Evolutionary conservation across 305 asterid genomes (phyloP).

Genomic region (Ajuga reptans): DNA sequence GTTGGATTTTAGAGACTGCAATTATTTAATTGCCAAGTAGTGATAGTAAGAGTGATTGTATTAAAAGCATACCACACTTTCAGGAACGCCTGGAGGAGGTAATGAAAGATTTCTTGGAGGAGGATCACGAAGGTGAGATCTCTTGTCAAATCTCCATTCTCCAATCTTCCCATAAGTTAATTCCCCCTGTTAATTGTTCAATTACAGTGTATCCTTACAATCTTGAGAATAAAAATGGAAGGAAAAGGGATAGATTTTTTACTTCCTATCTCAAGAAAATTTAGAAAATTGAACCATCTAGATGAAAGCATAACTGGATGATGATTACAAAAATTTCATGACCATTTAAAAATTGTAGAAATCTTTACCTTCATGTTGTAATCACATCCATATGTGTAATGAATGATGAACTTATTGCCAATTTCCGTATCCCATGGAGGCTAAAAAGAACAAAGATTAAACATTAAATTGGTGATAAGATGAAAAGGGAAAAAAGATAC

Average conservation of each 20-base stretch:
- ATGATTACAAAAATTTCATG: not conserved
- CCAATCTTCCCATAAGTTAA: conserved; percentile 85
- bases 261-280: conserved; percentile 8
- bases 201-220: conserved; percentile 8
- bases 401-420: conserved; percentile 77
- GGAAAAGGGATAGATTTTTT: not conserved
- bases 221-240: not conserved
- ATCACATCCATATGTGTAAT: conserved; percentile 94
- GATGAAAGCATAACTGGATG: not conserved
- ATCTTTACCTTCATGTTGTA: conserved; percentile 76
- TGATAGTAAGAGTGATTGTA: not conserved
- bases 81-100: conserved; percentile 96
- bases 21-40: not conserved
- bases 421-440: conserved; percentile 87
- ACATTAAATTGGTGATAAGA: conserved; percentile 19
- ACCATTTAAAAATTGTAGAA: not conserved
- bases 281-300: not conserved
- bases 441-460: conserved; percentile 34
- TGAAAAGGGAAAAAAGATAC: not conserved
- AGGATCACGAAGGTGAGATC: conserved; percentile 70
- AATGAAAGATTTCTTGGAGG: conserved; percentile 70
- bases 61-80: conserved; percentile 72
- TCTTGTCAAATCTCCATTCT: conserved; percentile 97
- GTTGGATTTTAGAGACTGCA: not conserved
- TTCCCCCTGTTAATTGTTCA: conserved; percentile 58